Evolutionary conservation across 2,329 filamentous ascomycete genomes (phyloP), one percentile per base, ranked within the genome.

Genomic region (Ophiostoma sp.): DNA sequence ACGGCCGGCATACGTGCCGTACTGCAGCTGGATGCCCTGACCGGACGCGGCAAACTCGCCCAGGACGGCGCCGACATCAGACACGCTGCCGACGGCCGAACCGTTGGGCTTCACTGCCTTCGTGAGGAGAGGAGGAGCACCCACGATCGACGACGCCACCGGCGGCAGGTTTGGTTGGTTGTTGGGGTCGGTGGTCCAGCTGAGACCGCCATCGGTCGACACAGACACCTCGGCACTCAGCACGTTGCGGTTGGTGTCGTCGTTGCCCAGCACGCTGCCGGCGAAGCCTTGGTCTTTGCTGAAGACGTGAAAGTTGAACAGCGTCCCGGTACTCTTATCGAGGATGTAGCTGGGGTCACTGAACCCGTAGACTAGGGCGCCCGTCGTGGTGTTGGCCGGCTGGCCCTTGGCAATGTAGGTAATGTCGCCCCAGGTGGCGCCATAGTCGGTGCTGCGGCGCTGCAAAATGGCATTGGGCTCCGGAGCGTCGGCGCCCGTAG

Each of bases 281-380:
- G 36, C 61, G 25, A 64, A 64, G 61, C 61, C 22, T n/a, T 42
- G n/a, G 22, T 64, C 36, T 7, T 64, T 64, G 9, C 33, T 42
- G 61, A 64, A 64, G n/a, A 64, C 61, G 22, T 64, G 61, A 36
- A 64, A 64, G 61, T 64, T 64, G 61, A 64, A 64, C n/a, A 64
- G 9, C 1, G 36, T 61, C 1, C 57, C 28, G 5, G 57, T 61
- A 0, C 15, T 7, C 17, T n/a, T 36, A 28, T 61, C 57, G 1
- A 36, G 15, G 2, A 61, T n/a, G 5, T 61, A 61, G 28, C 28
- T 36, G 5, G 57, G 57, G 5, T 64, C 61, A 17, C 61, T 64
- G 7, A 64, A 64, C 3, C 61, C 61, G 61, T 64, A 64, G 9
- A 6, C 22, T 22, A 64, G 61, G 9, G 22, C 61, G 9, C 61